Evolutionary conservation across 1,284 basidiomycete species (phyloP).

Genomic region (Sporisorium iseilematis-ciliati): DNA sequence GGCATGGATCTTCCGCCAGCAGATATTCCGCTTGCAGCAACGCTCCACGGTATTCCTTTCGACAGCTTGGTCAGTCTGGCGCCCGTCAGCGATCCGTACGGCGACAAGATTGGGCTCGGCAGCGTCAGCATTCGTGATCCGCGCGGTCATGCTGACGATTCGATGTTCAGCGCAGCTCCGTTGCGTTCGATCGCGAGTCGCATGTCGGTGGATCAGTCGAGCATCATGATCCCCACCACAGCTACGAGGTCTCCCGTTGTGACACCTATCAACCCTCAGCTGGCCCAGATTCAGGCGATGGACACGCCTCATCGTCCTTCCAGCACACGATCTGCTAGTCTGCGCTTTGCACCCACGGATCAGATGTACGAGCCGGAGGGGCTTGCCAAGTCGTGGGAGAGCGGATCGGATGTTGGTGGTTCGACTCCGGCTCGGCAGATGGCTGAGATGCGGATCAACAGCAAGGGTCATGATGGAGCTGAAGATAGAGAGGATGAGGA

Average conservation of each 20-base stretch:
- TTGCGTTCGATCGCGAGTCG: conserved; percentile 43
- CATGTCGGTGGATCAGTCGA: conserved; percentile 43
- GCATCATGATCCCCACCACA: conserved; percentile 35
- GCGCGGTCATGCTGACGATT: conserved; percentile 32
- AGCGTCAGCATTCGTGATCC: conserved; percentile 56
- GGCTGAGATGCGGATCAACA: conserved; percentile 21
- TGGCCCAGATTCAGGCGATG: conserved; percentile 39
- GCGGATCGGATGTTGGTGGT: conserved; percentile 25
- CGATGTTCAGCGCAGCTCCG: conserved; percentile 27
- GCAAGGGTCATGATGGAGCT: not conserved
- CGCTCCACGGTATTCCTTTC: conserved; percentile 80
- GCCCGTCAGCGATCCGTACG: conserved; percentile 80
- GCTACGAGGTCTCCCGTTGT: conserved; percentile 29
- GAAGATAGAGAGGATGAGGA: conserved; percentile 21
- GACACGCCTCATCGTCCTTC: conserved; percentile 31
- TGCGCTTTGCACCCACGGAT: conserved; percentile 53
- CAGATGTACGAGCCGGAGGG: conserved; percentile 37
- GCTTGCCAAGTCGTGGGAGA: conserved; percentile 31
- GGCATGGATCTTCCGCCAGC: conserved; percentile 44
- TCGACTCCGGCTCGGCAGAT: conserved; percentile 16
- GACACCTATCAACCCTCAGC: conserved; percentile 29
- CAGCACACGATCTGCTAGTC: conserved; percentile 51
- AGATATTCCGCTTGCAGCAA: conserved; percentile 51
- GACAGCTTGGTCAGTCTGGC: conserved; percentile 82
- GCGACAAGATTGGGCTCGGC: conserved; percentile 52